phyloP scores from a whole-genome alignment of 2,329 filamentous ascomycete genomes.

The Colletotrichum karsti region DNA sequence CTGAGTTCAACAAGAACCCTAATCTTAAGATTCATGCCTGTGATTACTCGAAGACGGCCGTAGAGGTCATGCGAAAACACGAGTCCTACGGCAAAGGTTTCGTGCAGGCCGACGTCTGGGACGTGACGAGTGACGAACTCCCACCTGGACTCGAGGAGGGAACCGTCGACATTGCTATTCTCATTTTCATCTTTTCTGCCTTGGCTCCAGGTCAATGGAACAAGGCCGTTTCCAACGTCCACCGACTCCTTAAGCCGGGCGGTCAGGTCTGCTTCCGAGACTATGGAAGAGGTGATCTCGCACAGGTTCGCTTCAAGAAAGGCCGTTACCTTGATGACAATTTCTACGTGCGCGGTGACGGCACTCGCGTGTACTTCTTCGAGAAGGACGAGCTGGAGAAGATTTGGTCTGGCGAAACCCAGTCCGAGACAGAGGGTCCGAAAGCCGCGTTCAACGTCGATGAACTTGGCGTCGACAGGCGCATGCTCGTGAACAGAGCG shows the following conservation, averaged over 20 bases:
- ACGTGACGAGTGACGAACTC: constrained; percentile 76
- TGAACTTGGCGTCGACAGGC: constrained; percentile 84
- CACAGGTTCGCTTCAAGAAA: constrained; percentile 97
- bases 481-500: constrained; percentile 91
- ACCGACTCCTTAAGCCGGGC: constrained; percentile 85
- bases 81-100: constrained; percentile 75
- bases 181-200: constrained; percentile 98
- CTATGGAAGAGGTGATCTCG: constrained; percentile 94
- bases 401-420: constrained; percentile 74
- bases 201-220: constrained; percentile 86
- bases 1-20: constrained; percentile 85
- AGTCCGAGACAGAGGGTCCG: constrained; percentile 36
- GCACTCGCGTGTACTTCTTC: constrained; percentile 97
- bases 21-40: constrained; percentile 88
- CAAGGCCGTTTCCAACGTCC: constrained; percentile 82
- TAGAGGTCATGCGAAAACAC: constrained; percentile 88
- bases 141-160: constrained; percentile 80
- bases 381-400: constrained; percentile 81
- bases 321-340: constrained; percentile 94
- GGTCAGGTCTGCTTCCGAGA: constrained; percentile 96
- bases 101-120: constrained; percentile 95
- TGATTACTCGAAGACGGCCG: constrained; percentile 95
- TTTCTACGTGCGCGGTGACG: constrained; percentile 95
- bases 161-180: constrained; percentile 89
- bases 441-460: constrained; percentile 71